Percentiles rank a stretch among this genome's conserved stretches.
Conservation (phyloP, 1,284 basidiomycete genomes). For the Naganishia liquefaciens region DNA sequence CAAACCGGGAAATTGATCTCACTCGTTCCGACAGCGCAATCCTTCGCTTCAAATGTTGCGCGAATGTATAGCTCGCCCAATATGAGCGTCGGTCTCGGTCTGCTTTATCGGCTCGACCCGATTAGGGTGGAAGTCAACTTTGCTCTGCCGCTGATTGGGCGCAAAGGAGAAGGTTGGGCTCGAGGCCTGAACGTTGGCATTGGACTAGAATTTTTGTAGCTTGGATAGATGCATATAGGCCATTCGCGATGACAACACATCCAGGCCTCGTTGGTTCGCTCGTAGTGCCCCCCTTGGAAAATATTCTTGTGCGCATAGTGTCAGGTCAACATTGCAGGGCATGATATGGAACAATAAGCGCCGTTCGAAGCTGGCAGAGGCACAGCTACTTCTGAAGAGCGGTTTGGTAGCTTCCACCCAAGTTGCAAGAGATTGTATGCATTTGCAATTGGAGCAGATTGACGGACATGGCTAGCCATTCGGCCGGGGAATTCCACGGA, state of each 20-base stretch:
- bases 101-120: conserved; percentile 86
- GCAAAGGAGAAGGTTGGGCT: conserved; percentile 71
- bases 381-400: too few species aligned
- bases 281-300: too few species aligned
- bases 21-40: conserved; percentile 54
- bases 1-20: conserved; percentile 32
- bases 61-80: conserved; percentile 53
- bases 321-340: too few species aligned
- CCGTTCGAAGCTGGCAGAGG: too few species aligned
- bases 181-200: conserved; percentile 90
- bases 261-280: too few species aligned
- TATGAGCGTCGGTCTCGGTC: conserved; percentile 78
- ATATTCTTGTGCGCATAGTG: too few species aligned
- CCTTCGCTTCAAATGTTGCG: conserved; percentile 46
- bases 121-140: conserved; percentile 88
- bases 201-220: conserved; percentile 72
- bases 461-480: not conserved
- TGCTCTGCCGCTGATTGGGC: conserved; percentile 79
- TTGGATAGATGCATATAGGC: too few species aligned
- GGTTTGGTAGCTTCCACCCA: too few species aligned
- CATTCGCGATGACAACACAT: too few species aligned
- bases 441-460: not conserved
- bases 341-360: too few species aligned
- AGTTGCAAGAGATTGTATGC: too few species aligned
- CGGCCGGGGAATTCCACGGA: not conserved